Evolutionary conservation across 23 red algal species (phyloP), one percentile per base, ranked within the genome.

Genomic region (Gracilaria caudata): DNA sequence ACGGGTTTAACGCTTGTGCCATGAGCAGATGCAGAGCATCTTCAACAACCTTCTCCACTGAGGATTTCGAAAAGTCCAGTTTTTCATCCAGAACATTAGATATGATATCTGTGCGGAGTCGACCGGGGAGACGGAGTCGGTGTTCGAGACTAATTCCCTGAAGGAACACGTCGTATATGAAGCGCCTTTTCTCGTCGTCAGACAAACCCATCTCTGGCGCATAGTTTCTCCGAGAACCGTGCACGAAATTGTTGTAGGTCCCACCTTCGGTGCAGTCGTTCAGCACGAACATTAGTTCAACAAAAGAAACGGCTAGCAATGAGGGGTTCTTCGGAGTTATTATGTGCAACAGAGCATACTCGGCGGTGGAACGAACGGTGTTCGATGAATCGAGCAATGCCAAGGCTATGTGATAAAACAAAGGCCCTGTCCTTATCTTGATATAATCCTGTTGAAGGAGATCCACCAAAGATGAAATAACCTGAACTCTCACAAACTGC

Each of bases 361-460:
- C 84, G 17, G 93, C 93, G 26, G 81, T 73, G 3, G 63, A 66
- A 14, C 85, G 36, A 56, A 95, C 85, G 36, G 51, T 55, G 33
- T 25, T 65, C 30, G 26, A 87, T 49, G 64, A 33, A 44, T 95
- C 93, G 4, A 90, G 30, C 30, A 89, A 41, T 23, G 49, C 66
- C 34, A 51, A 35, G 11, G 77, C 64, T 28, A 95, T 81, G 21
- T 75, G 93, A 49, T 85, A 95, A 28, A 95, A 55, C 24, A 95
- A 23, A 3, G 65, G 78, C 19, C 86, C 93, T 40, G 73, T 58
- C 11, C 86, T 78, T 39, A 83, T 63, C 40, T 95, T 95, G 73
- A 89, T 64, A 30, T 84, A 95, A 46, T 95, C 93, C 46, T 95
- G 83, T 28, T 90, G 78, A 45, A 95, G 80, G 29, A 95, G 86